Base-by-base conservation (phyloP, 257 asterid genomes). In the Plantago ovata region DNA sequence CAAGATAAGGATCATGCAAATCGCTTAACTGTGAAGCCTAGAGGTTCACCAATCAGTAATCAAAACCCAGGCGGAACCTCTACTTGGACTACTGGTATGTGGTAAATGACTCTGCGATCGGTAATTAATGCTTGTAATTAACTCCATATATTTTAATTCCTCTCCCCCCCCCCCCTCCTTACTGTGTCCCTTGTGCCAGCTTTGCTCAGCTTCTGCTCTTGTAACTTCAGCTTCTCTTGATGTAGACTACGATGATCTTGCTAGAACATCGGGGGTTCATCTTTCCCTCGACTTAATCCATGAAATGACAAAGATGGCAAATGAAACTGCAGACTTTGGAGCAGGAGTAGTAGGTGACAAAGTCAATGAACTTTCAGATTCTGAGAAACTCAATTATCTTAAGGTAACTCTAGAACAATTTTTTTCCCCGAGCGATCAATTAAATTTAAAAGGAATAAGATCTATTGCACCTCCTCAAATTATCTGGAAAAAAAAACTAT, bases 371-470 rank as follows among this genome's bases (percentile, higher is more conserved):
- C 33, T 46, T 20, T 15, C 51, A 18, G 78, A 77, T 53, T 36
- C 59, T 55, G 68, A 72, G n/a, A 61, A 68, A 60, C 62, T 60
- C 60, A 69, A 58, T 39, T 76, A 54, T 65, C 75, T 81, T 46
- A 84, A 88, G 96, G 96, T 87, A 62, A 60, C 53, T 45, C 54
- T 59, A 47, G 12, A 14, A 54, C 32, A 49, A 9, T 55, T 15
- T 19, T 53, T 67, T 10, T 58, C n/a, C n/a, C 43, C 14, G 19
- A 33, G 43, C 13, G 58, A 28, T 10, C 28, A 28, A 12, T 12
- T 50, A 5, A 16, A 14, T 50, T 12, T 50, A 11, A 46, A 22
- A 15, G 11, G 16, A 21, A 11, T 23, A 16, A 19, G 38, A 50
- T 15, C 13, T 50, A 10, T 22, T 49, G 1, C 36, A 20, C 9